Conservation (phyloP, 257 asterid species). For the Ehretia macrophylla region DNA sequence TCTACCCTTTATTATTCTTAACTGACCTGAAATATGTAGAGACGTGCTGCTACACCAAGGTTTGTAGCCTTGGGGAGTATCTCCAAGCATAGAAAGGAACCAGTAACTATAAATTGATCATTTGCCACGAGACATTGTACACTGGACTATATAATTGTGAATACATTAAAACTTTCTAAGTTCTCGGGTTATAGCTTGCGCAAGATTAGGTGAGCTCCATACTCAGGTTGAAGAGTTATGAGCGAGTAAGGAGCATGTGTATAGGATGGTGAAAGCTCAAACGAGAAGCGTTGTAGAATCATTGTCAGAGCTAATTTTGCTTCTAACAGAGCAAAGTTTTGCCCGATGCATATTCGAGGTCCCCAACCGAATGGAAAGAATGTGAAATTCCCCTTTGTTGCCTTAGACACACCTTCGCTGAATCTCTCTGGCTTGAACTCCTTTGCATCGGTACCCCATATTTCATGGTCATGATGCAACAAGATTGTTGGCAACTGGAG, state of each 20-base stretch:
- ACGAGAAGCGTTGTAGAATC: slow-evolving; percentile 35
- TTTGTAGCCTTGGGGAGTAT: no score
- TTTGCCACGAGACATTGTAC: no score
- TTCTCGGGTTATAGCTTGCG: background rate
- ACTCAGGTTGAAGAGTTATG: slow-evolving; percentile 36
- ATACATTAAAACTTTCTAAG: background rate
- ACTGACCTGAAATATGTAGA: no score
- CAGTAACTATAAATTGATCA: no score
- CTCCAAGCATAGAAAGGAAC: no score
- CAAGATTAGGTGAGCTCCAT: slow-evolving; percentile 37
- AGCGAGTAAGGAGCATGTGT: slow-evolving; percentile 37
- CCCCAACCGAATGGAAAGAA: slow-evolving; percentile 51
- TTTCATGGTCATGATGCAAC: slow-evolving; percentile 32
- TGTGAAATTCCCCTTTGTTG: slow-evolving; percentile 19
- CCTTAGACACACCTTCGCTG: slow-evolving; percentile 36
- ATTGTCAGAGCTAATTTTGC: slow-evolving; percentile 50
- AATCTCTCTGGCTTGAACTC: slow-evolving; percentile 59
- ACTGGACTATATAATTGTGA: no score
- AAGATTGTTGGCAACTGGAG: slow-evolving; percentile 27
- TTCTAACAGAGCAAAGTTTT: slow-evolving; percentile 46
- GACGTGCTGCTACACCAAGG: no score
- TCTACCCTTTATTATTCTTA: no score
- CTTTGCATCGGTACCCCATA: slow-evolving; percentile 54
- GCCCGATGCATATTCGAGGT: slow-evolving; percentile 54
- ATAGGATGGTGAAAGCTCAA: slow-evolving; percentile 48